phyloP scores from a whole-genome alignment of 192 early-diverging fungal species.

The Entomortierella beljakovae region DNA sequence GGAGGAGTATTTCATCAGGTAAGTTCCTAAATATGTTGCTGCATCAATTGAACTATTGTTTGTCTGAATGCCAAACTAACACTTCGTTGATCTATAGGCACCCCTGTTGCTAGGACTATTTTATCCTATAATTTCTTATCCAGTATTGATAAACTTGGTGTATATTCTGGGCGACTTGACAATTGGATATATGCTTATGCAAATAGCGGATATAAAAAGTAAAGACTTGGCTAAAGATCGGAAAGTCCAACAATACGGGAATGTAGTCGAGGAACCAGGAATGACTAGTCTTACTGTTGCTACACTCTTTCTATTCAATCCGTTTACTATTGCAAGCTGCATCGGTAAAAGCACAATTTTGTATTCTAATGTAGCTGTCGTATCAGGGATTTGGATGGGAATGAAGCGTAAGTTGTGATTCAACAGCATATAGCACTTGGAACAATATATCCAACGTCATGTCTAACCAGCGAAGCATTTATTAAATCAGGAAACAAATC shows the following conservation, averaged over 20 bases:
- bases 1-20: slow-evolving; percentile 93
- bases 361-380: slow-evolving; percentile 82
- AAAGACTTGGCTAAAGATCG: slow-evolving; percentile 13
- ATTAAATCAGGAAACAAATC: slow-evolving; percentile 57
- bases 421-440: neutral
- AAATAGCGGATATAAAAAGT: slow-evolving; percentile 62
- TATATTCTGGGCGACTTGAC: slow-evolving; percentile 75
- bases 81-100: slow-evolving; percentile 43
- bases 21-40: neutral
- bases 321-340: slow-evolving; percentile 80
- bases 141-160: slow-evolving; percentile 61
- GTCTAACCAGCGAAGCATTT: neutral
- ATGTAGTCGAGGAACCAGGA: slow-evolving; percentile 23
- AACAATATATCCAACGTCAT: neutral
- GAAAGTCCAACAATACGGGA: slow-evolving; percentile 34
- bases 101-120: slow-evolving; percentile 85
- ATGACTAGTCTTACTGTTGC: slow-evolving; percentile 38
- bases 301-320: slow-evolving; percentile 82
- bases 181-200: slow-evolving; percentile 68
- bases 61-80: neutral
- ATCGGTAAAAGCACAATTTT: slow-evolving; percentile 79
- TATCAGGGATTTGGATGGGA: slow-evolving; percentile 79
- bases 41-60: neutral
- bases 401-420: slow-evolving; percentile 52
- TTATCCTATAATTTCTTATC: slow-evolving; percentile 65